These are phyloP conservation scores for Blechomonas ayalai DNA, from an alignment of 208 protist species.

Conservation along the genomic window DNA sequence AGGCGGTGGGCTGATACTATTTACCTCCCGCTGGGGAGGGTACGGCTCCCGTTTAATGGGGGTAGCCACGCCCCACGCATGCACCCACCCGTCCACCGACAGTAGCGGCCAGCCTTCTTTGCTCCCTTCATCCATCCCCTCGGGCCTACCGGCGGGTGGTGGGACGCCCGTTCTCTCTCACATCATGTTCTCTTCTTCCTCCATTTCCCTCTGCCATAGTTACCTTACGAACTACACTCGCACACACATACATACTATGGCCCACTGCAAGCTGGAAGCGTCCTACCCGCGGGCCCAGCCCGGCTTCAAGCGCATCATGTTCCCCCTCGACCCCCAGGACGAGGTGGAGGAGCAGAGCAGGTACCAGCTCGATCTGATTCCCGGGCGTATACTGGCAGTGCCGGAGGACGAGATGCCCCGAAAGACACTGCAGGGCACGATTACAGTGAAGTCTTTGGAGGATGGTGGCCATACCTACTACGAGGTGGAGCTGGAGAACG, in stretches of 20 bases:
- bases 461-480: conserved; percentile 27
- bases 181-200: conserved; percentile 2
- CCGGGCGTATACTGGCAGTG: conserved; percentile 25
- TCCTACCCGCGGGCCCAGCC: conserved; percentile 26
- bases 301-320: conserved; percentile 36
- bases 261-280: conserved; percentile 19
- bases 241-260: conserved; percentile 9
- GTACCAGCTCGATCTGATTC: conserved; percentile 47
- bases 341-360: conserved; percentile 15
- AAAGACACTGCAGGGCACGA: conserved; percentile 11
- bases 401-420: conserved; percentile 16
- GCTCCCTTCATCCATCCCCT: no score
- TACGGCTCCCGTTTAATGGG: no score
- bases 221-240: neutral
- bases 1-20: no score
- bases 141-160: no score
- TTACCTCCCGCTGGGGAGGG: no score
- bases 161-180: neutral
- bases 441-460: conserved; percentile 10
- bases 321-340: conserved; percentile 37
- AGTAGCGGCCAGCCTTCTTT: no score
- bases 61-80: no score
- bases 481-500: conserved; percentile 21
- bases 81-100: no score
- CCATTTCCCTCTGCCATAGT: neutral